Percentiles rank a stretch among this genome's conserved stretches.
Conservation (phyloP, 2,329 filamentous ascomycete species). For the Bipolaris sorokiniana region DNA sequence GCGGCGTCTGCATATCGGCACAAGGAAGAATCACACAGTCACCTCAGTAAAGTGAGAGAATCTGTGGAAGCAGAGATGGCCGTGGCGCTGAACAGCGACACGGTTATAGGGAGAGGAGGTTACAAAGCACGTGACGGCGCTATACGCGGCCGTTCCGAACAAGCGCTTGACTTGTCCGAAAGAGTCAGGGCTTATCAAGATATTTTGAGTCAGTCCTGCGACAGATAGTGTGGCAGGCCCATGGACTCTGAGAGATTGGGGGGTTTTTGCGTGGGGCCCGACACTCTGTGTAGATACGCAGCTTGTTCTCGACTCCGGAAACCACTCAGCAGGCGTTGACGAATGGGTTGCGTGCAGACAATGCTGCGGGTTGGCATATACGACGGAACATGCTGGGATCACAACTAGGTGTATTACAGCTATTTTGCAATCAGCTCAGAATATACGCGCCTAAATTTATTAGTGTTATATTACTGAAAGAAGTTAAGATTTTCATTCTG, state of each 20-base stretch:
- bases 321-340: background rate
- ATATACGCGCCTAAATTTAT: too few relatives aligned
- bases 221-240: background rate
- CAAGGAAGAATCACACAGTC: background rate
- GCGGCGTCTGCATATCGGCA: background rate
- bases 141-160: background rate
- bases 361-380: too few relatives aligned
- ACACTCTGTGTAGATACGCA: background rate
- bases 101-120: background rate
- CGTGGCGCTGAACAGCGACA: background rate
- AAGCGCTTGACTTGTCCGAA: background rate
- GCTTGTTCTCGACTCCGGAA: background rate
- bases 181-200: background rate
- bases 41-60: background rate
- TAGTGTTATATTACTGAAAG: too few relatives aligned
- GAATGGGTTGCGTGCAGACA: background rate
- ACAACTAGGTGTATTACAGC: too few relatives aligned
- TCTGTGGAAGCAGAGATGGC: background rate
- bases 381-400: too few relatives aligned
- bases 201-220: background rate
- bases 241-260: background rate
- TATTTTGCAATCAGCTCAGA: too few relatives aligned
- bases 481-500: too few relatives aligned
- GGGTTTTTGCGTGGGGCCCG: background rate
- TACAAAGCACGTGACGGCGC: too few relatives aligned